A percentile compares a stretch with the other conserved stretches of the same genome.
Evolutionary conservation across 108 stramenopile genomes (phyloP).

Genomic region (Discostella stelligeroides): DNA sequence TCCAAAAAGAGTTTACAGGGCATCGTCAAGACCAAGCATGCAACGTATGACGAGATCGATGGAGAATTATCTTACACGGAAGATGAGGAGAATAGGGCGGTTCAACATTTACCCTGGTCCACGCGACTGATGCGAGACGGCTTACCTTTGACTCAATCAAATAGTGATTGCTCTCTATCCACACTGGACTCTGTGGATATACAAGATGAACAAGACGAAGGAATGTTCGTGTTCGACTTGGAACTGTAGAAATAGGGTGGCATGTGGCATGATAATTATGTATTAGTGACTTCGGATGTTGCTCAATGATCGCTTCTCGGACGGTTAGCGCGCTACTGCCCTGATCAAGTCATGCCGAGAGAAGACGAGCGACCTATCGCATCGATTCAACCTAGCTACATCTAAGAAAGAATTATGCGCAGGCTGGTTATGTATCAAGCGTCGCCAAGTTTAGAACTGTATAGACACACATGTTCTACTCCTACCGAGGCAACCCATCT

Average conservation of each 20-base stretch:
- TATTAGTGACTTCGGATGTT: no score
- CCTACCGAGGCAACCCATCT: neutral
- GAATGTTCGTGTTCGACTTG: conserved; percentile 20
- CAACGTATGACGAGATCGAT: conserved; percentile 20
- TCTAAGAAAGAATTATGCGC: no score
- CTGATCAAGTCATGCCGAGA: no score
- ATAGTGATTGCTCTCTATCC: conserved; percentile 5
- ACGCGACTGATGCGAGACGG: neutral
- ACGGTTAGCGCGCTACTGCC: no score
- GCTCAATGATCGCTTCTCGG: no score
- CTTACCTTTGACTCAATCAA: neutral
- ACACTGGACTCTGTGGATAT: neutral
- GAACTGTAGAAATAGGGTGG: neutral
- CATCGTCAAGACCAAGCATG: conserved; percentile 30
- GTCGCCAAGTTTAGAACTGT: no score
- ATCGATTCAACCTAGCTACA: no score
- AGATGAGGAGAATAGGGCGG: neutral
- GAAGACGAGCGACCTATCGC: no score
- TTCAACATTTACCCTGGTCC: neutral
- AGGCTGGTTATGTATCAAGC: no score
- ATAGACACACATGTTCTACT: neutral
- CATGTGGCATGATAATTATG: no score
- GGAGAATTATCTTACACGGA: conserved; percentile 2
- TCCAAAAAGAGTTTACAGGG: conserved; percentile 22
- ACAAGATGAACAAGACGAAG: neutral